Percentiles rank a stretch among this genome's conserved stretches.
phyloP scores from a whole-genome alignment of 1,284 basidiomycete genomes.

The Termitomyces sp. region DNA sequence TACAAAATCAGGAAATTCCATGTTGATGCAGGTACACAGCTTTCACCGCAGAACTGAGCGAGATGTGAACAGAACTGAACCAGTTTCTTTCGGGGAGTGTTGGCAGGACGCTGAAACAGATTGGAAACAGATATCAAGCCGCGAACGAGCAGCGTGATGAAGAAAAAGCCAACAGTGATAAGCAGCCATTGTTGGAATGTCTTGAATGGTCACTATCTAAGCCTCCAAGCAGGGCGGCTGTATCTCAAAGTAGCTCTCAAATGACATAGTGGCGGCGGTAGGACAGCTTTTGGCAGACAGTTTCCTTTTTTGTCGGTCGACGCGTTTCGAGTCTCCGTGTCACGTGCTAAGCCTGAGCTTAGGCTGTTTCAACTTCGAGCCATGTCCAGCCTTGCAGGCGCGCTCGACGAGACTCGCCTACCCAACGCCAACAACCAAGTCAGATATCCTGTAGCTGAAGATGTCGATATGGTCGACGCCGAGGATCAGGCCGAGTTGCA shows the following conservation, averaged over 20 bases:
- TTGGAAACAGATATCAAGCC: too few relatives aligned
- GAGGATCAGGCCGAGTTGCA: conserved; percentile 28
- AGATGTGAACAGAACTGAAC: conserved; percentile 8
- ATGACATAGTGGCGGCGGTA: neutral
- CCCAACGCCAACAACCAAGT: conserved; percentile 13
- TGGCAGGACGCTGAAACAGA: conserved; percentile 21
- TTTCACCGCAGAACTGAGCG: neutral
- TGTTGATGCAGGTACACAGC: conserved; percentile 17
- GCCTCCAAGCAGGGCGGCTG: conserved; percentile 6
- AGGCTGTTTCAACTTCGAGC: neutral
- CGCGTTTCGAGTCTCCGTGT: neutral
- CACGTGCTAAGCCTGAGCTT: conserved; percentile 6
- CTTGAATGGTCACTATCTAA: conserved; percentile 3
- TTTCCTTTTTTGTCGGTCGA: neutral
- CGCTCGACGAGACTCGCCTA: conserved; percentile 31
- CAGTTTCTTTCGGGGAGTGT: conserved; percentile 6
- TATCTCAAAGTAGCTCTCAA: neutral
- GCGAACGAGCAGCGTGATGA: neutral
- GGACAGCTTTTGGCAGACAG: neutral
- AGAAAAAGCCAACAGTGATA: conserved; percentile 14
- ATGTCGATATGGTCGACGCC: conserved; percentile 40
- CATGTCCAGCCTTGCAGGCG: conserved; percentile 41
- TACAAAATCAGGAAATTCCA: conserved; percentile 8
- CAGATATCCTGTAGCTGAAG: conserved; percentile 16
- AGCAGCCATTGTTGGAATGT: conserved; percentile 9